Percentiles rank a stretch among this genome's conserved stretches.
Evolutionary conservation across 306 rosid genomes (phyloP).

Genomic region (Delonix regia): DNA sequence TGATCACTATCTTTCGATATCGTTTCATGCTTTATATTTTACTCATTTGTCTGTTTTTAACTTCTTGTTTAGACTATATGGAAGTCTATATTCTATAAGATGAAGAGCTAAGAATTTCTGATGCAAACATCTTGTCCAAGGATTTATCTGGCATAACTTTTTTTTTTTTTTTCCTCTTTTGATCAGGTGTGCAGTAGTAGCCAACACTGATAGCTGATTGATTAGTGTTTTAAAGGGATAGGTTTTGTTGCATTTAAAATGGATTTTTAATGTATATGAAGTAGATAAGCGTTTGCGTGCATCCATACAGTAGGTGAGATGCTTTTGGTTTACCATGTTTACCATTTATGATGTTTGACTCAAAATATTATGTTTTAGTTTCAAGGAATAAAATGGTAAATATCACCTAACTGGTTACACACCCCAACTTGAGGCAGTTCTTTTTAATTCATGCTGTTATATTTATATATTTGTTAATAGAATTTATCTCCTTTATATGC

Average conservation of each 20-base stretch:
- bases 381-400: neutral
- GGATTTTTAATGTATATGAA: neutral
- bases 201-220: neutral
- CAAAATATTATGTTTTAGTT: neutral
- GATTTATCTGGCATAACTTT: neutral
- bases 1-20: neutral
- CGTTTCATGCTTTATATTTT: neutral
- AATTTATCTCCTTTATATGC: neutral
- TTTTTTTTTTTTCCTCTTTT: neutral
- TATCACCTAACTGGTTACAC: neutral
- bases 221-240: neutral
- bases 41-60: neutral
- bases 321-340: conserved; percentile 6
- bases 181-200: conserved; percentile 6
- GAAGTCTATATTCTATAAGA: neutral
- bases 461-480: neutral
- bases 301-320: neutral
- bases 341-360: neutral
- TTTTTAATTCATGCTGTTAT: neutral
- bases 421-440: neutral
- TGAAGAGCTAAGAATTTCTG: neutral
- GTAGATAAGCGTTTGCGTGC: neutral
- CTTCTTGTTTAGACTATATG: neutral
- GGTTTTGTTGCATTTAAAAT: neutral
- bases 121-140: neutral